phyloP scores from a whole-genome alignment of 495 filamentous ascomycete genomes.

The Thermothielavioides terrestris region DNA sequence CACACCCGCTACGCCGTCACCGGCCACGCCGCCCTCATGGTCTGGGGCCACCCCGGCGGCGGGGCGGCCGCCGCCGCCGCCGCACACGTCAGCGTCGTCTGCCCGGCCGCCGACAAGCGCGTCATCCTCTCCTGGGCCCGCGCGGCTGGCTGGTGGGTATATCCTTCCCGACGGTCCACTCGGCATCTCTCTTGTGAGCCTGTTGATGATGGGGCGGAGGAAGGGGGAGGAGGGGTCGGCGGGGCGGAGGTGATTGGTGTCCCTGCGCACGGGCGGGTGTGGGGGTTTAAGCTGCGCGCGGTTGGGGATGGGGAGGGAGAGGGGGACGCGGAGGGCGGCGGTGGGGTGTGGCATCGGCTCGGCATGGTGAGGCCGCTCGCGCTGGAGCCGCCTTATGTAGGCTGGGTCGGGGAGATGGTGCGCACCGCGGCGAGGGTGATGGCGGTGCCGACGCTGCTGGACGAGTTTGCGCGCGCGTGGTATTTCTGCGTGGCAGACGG shows the following conservation, averaged over 20 bases:
- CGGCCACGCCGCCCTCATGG: constrained; percentile 29
- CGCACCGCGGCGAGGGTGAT: background rate
- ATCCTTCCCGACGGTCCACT: background rate
- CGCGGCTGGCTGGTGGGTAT: constrained; percentile 5
- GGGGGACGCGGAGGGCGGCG: no score
- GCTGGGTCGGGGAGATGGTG: constrained; percentile 4
- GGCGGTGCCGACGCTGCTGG: constrained; percentile 2
- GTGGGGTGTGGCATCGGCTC: background rate
- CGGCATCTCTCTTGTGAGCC: background rate
- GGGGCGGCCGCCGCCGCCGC: background rate
- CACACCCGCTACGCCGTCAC: constrained; percentile 35
- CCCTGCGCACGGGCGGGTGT: background rate
- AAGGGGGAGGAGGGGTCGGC: background rate
- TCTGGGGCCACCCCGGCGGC: constrained; percentile 24
- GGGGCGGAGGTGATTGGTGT: background rate
- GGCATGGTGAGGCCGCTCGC: background rate
- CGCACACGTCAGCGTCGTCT: constrained; percentile 25
- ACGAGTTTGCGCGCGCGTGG: constrained; percentile 5
- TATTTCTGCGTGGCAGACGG: background rate
- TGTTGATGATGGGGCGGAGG: background rate
- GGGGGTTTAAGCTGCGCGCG: background rate
- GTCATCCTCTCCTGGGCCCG: constrained; percentile 27
- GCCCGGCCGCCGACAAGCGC: constrained; percentile 18
- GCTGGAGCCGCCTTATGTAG: background rate
- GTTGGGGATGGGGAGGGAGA: background rate